Evolutionary conservation across 495 filamentous ascomycete genomes (phyloP).

Genomic region (Extremus antarcticus): DNA sequence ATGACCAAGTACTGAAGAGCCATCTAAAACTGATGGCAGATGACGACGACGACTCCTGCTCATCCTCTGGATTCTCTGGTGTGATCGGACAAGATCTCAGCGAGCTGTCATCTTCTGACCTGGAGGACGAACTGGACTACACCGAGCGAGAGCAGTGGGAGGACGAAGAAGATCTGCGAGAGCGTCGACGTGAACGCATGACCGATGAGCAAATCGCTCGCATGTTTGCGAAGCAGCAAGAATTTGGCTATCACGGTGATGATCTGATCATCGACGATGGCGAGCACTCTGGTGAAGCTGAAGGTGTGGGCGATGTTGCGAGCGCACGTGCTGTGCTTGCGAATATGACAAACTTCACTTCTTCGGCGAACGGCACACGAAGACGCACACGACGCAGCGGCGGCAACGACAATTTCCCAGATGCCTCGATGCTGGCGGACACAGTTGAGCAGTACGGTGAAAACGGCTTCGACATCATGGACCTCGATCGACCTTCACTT

Average conservation of each 20-base stretch:
- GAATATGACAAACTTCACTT: slow-evolving; percentile 4
- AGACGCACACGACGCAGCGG: background rate
- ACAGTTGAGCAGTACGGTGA: slow-evolving; percentile 52
- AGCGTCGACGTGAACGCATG: slow-evolving; percentile 26
- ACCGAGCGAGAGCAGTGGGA: slow-evolving; percentile 18
- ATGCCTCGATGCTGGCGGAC: slow-evolving; percentile 54
- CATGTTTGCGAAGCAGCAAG: slow-evolving; percentile 54
- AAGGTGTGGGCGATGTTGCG: slow-evolving; percentile 11
- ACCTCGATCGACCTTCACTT: slow-evolving; percentile 56
- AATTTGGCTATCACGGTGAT: slow-evolving; percentile 47
- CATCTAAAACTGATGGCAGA: background rate
- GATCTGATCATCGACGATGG: slow-evolving; percentile 48
- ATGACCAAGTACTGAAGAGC: slow-evolving; percentile 6
- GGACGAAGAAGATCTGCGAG: slow-evolving; percentile 27
- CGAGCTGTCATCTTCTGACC: slow-evolving; percentile 24
- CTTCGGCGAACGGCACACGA: background rate
- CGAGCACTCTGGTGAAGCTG: slow-evolving; percentile 21
- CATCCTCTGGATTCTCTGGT: background rate
- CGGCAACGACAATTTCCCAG: slow-evolving; percentile 36
- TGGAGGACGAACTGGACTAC: slow-evolving; percentile 32
- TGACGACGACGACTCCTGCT: slow-evolving; percentile 3
- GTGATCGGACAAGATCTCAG: slow-evolving; percentile 11
- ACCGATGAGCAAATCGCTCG: slow-evolving; percentile 50
- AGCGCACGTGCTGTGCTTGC: slow-evolving; percentile 5
- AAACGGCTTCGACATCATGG: slow-evolving; percentile 68